Base-by-base conservation (phyloP, 177 flowering plant genomes). In the Tripterygium wilfordii region DNA sequence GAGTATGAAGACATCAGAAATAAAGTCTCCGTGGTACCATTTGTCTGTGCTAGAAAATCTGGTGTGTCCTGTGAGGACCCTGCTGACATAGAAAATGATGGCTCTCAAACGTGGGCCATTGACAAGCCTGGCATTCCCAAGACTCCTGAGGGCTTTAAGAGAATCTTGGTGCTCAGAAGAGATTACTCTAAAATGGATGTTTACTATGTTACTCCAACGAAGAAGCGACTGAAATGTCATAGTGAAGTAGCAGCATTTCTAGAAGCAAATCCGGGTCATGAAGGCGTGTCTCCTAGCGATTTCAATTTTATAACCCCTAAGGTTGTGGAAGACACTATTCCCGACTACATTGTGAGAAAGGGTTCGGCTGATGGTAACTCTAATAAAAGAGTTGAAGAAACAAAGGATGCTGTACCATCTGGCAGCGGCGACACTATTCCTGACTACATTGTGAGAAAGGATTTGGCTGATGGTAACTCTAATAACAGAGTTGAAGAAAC, bases 101-200 rank as follows among this genome's bases (percentile, higher is more conserved):
- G 64, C 8, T 58, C 66, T 18, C 63, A 88, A 31, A 72, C 70
- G 21, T 89, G 97, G 97, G 80, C 66, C 46, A 64, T 74, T 24
- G 88, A 89, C 71, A 82, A 73, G 62, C 96, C 96, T 24, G 74
- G 77, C 45, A 37, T 84, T 32, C 97, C 88, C 13, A 82, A 71
- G 57, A 60, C 88, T 31, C 96, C 91, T 10, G 46, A 22, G 41
- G 88, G 90, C 36, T 89, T 86, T 53, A 67, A 61, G 52, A 79
- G 94, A 58, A 57, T 42, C 14, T 47, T 80, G 58, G 64, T 65
- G 14, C 58, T 79, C 4, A 70, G 92, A 51, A 78, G 40, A 45
- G 92, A 82, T 61, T 69, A 21, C 49, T 70, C 89, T 22, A 81
- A 68, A 50, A 8, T 83, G 62, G 97, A 89, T 67, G 65, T 76